Evolutionary conservation across 495 filamentous ascomycete genomes (phyloP), one percentile per base, ranked within the genome.

Genomic region (Cercophora scortea): DNA sequence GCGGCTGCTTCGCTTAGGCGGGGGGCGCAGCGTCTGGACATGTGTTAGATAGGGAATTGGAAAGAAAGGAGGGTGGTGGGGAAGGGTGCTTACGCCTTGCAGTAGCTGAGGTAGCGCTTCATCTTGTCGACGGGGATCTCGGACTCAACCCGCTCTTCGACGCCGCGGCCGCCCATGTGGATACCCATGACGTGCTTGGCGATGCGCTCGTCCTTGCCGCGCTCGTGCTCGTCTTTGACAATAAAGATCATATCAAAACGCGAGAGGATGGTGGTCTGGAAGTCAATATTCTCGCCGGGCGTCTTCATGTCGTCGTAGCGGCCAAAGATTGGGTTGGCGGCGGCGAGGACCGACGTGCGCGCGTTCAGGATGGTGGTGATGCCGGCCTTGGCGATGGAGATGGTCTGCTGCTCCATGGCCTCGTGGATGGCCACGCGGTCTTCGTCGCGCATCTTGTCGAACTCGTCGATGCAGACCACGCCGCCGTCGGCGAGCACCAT

Each of bases 231-330:
- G 61, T 99, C 94, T 35, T 88, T 88, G 44, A 99, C 91, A 57
- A 99, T 95, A 76, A 97, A 99, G 61, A 99, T 96, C 90, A 99
- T 96, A 71, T 99, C 94, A 72, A 99, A 99, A 73, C 94, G 86
- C 1, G 93, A 97, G 47, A 99, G 68, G 65, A 99, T 97, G 16
- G 94, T 99, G 3, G 94, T 99, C 64, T 99, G 94, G 74, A 99
- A 99, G 66, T 99, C 94, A 59, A 99, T 99, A 64, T 99, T 99
- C 70, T 99, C 94, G 17, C 94, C 94, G 0, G 94, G 92, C 2
- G 86, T 88, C 71, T 97, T 97, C 72, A 99, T 80, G 59, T 99
- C 94, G 62, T 99, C 94, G 65, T 99, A 99, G 10, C 94, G 84
- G 35, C 94, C 94, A 60, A 97, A 99, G 53, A 97, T 88, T 13